phyloP scores from a whole-genome alignment of 2,329 filamentous ascomycete genomes.

The Alternaria arbusti region DNA sequence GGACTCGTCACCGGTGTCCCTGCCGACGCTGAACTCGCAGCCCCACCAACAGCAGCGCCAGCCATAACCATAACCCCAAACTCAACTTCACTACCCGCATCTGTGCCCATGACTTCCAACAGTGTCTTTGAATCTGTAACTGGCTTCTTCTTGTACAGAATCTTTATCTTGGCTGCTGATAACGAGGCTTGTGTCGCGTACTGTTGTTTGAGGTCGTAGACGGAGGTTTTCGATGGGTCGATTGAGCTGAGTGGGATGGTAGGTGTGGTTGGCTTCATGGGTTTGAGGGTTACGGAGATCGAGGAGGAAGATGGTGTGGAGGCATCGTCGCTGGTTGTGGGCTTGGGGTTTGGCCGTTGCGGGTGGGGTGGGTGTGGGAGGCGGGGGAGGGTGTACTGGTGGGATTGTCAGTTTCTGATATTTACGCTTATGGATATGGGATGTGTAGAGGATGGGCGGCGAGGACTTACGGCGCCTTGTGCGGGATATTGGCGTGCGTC shows the following conservation, averaged over 20 bases:
- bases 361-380: slow-evolving; percentile 63
- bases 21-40: slow-evolving; percentile 41
- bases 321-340: slow-evolving; percentile 53
- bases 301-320: slow-evolving; percentile 46
- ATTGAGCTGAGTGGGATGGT: slow-evolving; percentile 68
- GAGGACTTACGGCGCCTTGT: slow-evolving; percentile 71
- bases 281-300: slow-evolving; percentile 69
- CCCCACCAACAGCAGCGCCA: slow-evolving; percentile 52
- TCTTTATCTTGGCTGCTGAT: slow-evolving; percentile 73
- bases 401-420: slow-evolving; percentile 1
- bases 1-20: slow-evolving; percentile 56
- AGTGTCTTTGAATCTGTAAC: slow-evolving; percentile 78
- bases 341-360: slow-evolving; percentile 52
- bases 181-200: slow-evolving; percentile 70
- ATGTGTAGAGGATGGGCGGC: slow-evolving; percentile 9
- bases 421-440: slow-evolving; percentile 35
- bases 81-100: slow-evolving; percentile 66
- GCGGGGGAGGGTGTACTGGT: slow-evolving; percentile 74
- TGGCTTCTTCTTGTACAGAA: slow-evolving; percentile 88
- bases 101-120: slow-evolving; percentile 70
- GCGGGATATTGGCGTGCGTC: slow-evolving; percentile 80
- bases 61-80: slow-evolving; percentile 90
- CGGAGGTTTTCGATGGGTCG: slow-evolving; percentile 70
- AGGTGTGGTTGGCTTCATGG: slow-evolving; percentile 68
- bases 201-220: slow-evolving; percentile 77